Evolutionary conservation across 805 yeast genomes (phyloP), one percentile per base, ranked within the genome.

Genomic region (Wickerhamiella sorbophila): DNA sequence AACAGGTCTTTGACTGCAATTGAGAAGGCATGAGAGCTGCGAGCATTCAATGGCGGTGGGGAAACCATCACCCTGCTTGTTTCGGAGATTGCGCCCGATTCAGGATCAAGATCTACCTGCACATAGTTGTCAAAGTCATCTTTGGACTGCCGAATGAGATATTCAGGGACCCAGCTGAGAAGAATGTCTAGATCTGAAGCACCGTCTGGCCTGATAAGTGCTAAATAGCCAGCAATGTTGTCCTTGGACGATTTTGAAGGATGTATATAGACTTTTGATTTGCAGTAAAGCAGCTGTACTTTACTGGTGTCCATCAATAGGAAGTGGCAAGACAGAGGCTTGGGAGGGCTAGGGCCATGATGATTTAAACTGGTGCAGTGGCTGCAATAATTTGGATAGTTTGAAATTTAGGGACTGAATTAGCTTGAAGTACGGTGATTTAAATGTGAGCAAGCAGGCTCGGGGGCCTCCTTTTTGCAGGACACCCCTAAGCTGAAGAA

Each of bases 151-250:
- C 44, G 37, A 4, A 73, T 53, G 5, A 52, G 49, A 19, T 64
- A 58, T 22, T 65, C 62, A 0, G 94, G 84, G 14, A 77, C 68
- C 70, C 83, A 84, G 0, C 86, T 74, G 26, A 85, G 60, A 4
- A 74, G 56, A 3, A 77, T 61, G 33, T 79, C 85, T 47, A 65
- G 63, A 54, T 79, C 67, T 12, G 44, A 37, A 14, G 48, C 44
- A 38, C 73, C 52, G 5, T 71, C 55, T 14, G 82, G 81, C 33
- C 69, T 66, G 15, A 76, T 71, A 14, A 91, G 65, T 5, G 80
- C 66, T 31, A 91, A 57, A 52, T 71, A 84, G 2, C 98, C 98
- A 0, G 80, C 61, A 17, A 88, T 65, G 55, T 88, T 87, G 54
- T 88, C 95, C 40, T 66, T 67, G 22, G 83, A 71, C 17, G 77